Percentiles rank a stretch among this genome's conserved stretches.
Evolutionary conservation across 139 green algal genomes (phyloP).

Genomic region (Coelastrella sp.): DNA sequence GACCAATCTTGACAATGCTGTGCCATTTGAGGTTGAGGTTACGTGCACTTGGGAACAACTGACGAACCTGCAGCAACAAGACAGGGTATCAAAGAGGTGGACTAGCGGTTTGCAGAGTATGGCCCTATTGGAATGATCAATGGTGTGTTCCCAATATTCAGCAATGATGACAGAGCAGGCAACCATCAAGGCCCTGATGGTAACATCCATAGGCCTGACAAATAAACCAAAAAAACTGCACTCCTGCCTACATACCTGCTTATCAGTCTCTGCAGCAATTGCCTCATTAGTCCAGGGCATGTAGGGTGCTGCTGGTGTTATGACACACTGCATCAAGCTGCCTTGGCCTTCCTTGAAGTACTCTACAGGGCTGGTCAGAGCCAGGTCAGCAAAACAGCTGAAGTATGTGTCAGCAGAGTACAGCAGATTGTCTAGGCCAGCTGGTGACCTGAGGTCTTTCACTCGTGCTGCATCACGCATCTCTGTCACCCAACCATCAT

Average conservation of each 20-base stretch:
- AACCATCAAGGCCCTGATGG: too few relatives aligned
- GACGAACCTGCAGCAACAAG: constrained; percentile 68
- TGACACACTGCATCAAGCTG: constrained; percentile 93
- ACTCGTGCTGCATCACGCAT: constrained; percentile 71
- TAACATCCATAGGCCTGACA: too few relatives aligned
- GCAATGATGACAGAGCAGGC: too few relatives aligned
- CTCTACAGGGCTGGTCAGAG: constrained; percentile 89
- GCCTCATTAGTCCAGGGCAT: constrained; percentile 93
- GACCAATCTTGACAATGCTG: constrained; percentile 94
- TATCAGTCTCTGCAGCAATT: constrained; percentile 87
- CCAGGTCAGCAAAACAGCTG: constrained; percentile 97
- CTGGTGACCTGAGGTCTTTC: constrained; percentile 50
- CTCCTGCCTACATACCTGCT: constrained; percentile 80
- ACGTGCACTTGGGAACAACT: constrained; percentile 91
- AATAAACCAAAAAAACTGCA: too few relatives aligned
- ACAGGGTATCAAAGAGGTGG: neutral
- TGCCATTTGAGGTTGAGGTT: constrained; percentile 83
- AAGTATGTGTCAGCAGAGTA: constrained; percentile 93
- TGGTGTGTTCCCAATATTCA: neutral
- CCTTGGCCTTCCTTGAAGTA: constrained; percentile 94
- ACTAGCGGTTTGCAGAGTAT: too few relatives aligned
- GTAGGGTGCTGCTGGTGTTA: constrained; percentile 93
- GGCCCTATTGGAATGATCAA: neutral
- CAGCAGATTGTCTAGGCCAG: constrained; percentile 94
- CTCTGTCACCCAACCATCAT: constrained; percentile 98